These are phyloP conservation scores for Termitomyces sp. DNA, from an alignment of 768 basidiomycete species.

Conservation along the genomic window DNA sequence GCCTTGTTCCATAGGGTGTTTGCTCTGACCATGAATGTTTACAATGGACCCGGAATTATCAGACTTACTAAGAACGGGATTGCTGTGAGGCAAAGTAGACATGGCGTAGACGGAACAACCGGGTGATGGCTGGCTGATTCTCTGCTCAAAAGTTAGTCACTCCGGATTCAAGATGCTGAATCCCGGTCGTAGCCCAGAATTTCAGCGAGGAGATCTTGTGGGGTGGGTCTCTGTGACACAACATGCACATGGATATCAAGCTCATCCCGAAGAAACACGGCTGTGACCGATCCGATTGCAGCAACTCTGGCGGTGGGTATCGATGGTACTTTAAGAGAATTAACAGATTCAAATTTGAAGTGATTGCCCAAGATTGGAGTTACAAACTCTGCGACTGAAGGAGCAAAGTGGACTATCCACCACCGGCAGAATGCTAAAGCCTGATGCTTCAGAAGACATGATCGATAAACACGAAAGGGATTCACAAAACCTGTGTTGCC, in stretches of 20 bases:
- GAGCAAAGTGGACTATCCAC: slow-evolving; percentile 78
- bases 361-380: slow-evolving; percentile 40
- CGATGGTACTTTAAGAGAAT: not conserved
- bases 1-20: not conserved
- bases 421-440: slow-evolving; percentile 24
- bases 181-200: slow-evolving; percentile 17
- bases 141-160: not conserved
- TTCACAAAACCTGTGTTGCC: slow-evolving; percentile 16
- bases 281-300: slow-evolving; percentile 67
- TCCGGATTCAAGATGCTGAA: slow-evolving; percentile 4
- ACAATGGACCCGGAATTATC: not conserved
- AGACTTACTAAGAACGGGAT: not conserved
- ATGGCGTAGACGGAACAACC: not conserved
- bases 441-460: not conserved
- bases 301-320: slow-evolving; percentile 9
- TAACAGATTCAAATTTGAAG: slow-evolving; percentile 31
- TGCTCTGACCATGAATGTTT: not conserved
- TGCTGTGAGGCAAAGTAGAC: not conserved
- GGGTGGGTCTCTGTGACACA: slow-evolving; percentile 48
- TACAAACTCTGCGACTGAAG: slow-evolving; percentile 59
- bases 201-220: slow-evolving; percentile 39
- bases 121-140: not conserved
- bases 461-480: not conserved
- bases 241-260: slow-evolving; percentile 47
- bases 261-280: slow-evolving; percentile 39